Conservation (phyloP, 2,329 filamentous ascomycete genomes). For the Alternaria gansuensis region DNA sequence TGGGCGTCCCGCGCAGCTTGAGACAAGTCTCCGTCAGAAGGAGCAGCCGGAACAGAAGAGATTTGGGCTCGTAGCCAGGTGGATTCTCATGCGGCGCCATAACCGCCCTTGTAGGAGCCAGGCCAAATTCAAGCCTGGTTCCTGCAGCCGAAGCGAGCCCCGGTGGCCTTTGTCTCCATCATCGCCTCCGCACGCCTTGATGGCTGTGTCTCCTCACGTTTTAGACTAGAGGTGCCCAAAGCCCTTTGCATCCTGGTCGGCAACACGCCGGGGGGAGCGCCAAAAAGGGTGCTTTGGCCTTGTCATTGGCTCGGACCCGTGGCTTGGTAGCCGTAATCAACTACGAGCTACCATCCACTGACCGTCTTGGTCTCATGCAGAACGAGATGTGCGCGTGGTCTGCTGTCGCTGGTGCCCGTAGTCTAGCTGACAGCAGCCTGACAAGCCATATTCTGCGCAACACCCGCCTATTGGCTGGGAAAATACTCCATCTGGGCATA, state of each 20-base stretch:
- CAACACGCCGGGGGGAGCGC: slow-evolving; percentile 13
- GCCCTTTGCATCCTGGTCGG: slow-evolving; percentile 13
- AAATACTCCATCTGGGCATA: not conserved
- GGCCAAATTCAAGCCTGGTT: slow-evolving; percentile 24
- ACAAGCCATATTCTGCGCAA: slow-evolving; percentile 5
- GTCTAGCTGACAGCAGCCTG: slow-evolving; percentile 9
- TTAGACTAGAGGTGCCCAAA: slow-evolving; percentile 14
- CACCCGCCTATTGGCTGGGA: slow-evolving; percentile 6
- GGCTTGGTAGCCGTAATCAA: slow-evolving; percentile 24
- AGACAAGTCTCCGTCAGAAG: slow-evolving; percentile 25
- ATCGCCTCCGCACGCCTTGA: slow-evolving; percentile 21
- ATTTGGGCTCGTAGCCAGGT: slow-evolving; percentile 14
- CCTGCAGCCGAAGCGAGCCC: slow-evolving; percentile 29
- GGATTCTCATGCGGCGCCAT: slow-evolving; percentile 25
- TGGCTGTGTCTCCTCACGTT: slow-evolving; percentile 21
- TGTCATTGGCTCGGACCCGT: slow-evolving; percentile 20
- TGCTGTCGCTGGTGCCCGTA: slow-evolving; percentile 11
- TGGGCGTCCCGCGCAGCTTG: slow-evolving; percentile 21
- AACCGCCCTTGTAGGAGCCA: slow-evolving; percentile 23
- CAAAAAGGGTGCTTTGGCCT: slow-evolving; percentile 5
- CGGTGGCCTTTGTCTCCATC: slow-evolving; percentile 25
- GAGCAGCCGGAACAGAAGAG: slow-evolving; percentile 16
- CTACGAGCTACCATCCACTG: slow-evolving; percentile 15
- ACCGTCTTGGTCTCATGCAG: slow-evolving; percentile 6
- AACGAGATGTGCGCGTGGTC: slow-evolving; percentile 15